These are phyloP conservation scores for Torrubiella hemipterigena DNA, from an alignment of 2,329 filamentous ascomycete species.

Conservation along the genomic window DNA sequence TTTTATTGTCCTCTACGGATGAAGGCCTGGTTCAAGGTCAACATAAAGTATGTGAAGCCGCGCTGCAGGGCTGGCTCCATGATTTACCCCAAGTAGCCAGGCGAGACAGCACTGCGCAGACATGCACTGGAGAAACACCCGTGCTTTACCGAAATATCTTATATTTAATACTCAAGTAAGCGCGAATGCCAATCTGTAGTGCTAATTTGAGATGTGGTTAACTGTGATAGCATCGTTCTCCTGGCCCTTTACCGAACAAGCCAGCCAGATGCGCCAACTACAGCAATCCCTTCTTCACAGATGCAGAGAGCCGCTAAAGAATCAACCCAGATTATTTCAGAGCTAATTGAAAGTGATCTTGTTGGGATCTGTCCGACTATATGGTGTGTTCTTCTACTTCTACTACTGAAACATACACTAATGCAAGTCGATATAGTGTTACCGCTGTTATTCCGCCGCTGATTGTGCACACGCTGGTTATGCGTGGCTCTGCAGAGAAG, in stretches of 20 bases:
- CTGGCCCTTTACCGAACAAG: too few relatives aligned
- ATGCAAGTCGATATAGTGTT: slow-evolving; percentile 6
- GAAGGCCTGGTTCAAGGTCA: neutral
- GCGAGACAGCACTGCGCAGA: too few relatives aligned
- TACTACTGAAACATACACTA: neutral
- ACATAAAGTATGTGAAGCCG: neutral
- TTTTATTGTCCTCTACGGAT: slow-evolving; percentile 6
- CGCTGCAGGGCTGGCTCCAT: too few relatives aligned
- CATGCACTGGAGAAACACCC: too few relatives aligned
- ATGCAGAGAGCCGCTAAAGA: slow-evolving; percentile 8
- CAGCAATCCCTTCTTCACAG: slow-evolving; percentile 5
- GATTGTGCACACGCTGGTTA: slow-evolving; percentile 9
- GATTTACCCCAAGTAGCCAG: too few relatives aligned
- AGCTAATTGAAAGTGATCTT: slow-evolving; percentile 8
- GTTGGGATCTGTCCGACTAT: slow-evolving; percentile 9
- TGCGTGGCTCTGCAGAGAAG: slow-evolving; percentile 3
- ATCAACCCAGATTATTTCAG: slow-evolving; percentile 7
- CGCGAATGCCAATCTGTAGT: too few relatives aligned
- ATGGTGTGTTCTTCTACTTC: slow-evolving; percentile 8
- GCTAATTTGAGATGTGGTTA: too few relatives aligned
- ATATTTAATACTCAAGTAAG: too few relatives aligned
- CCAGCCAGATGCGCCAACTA: too few relatives aligned
- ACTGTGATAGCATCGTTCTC: too few relatives aligned
- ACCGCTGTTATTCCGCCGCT: slow-evolving; percentile 9
- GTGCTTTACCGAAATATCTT: too few relatives aligned